These are phyloP conservation scores for Fabrea salina DNA, from an alignment of 169 alveolate genomes.

Conservation along the genomic window DNA sequence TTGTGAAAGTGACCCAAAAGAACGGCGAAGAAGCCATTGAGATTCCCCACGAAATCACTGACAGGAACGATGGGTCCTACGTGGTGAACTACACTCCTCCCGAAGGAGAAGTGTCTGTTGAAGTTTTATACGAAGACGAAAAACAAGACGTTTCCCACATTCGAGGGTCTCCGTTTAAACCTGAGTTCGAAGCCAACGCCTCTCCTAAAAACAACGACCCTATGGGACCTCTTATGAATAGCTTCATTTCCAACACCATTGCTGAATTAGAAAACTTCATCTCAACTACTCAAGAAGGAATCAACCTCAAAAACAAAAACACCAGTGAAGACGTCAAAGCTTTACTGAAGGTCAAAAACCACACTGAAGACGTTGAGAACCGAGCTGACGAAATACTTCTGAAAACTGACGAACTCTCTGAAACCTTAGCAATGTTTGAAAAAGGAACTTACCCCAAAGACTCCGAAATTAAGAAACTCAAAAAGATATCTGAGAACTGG, in stretches of 20 bases:
- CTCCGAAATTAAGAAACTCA: constrained; percentile 74
- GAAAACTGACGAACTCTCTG: constrained; percentile 67
- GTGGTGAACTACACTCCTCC: constrained; percentile 41
- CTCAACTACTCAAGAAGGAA: constrained; percentile 68
- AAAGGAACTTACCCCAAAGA: constrained; percentile 71
- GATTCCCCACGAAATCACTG: constrained; percentile 39
- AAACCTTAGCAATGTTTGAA: constrained; percentile 71
- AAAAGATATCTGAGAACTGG: constrained; percentile 80
- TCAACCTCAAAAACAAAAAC: constrained; percentile 77
- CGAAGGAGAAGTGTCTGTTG: constrained; percentile 65
- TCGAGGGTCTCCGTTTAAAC: constrained; percentile 90
- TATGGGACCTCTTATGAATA: constrained; percentile 84
- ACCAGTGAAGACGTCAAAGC: constrained; percentile 73
- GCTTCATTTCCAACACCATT: constrained; percentile 68
- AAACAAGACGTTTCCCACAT: constrained; percentile 82
- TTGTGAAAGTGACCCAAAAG: constrained; percentile 60
- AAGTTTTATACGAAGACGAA: constrained; percentile 86
- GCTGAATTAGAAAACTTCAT: constrained; percentile 72
- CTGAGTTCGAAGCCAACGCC: constrained; percentile 71
- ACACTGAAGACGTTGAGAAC: constrained; percentile 82
- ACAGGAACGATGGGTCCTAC: constrained; percentile 66
- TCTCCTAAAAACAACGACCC: constrained; percentile 81
- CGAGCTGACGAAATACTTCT: constrained; percentile 65
- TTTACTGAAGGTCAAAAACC: constrained; percentile 79
- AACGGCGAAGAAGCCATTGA: constrained; percentile 40